Evolutionary conservation across 371 early-diverging fungal species (phyloP).

Genomic region (Rhizopus sp.): DNA sequence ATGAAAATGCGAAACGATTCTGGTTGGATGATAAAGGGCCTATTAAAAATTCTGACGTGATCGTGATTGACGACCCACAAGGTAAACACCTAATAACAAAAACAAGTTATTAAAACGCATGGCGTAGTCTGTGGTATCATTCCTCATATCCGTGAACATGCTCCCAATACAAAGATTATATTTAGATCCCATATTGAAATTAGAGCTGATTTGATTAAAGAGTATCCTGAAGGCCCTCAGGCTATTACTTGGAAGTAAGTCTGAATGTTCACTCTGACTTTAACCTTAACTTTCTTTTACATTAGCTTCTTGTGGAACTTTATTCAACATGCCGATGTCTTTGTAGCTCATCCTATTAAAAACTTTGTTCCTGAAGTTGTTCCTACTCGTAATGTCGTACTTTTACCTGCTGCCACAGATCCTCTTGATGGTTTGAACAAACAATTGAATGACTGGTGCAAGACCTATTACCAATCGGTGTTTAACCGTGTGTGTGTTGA

Average conservation of each 20-base stretch:
- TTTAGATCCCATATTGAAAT: slow-evolving; percentile 90
- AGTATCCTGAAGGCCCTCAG: slow-evolving; percentile 57
- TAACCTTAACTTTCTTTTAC: background rate
- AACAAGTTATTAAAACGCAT: slow-evolving; percentile 8
- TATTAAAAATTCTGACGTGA: slow-evolving; percentile 69
- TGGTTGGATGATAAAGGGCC: slow-evolving; percentile 75
- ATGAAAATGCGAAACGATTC: slow-evolving; percentile 73
- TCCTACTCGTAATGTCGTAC: slow-evolving; percentile 62
- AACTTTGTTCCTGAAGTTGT: slow-evolving; percentile 74
- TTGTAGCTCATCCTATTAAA: slow-evolving; percentile 79
- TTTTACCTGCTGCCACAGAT: slow-evolving; percentile 81
- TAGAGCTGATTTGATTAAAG: slow-evolving; percentile 68
- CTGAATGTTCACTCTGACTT: background rate
- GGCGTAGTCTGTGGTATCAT: slow-evolving; percentile 69
- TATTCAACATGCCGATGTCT: slow-evolving; percentile 73
- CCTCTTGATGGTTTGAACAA: slow-evolving; percentile 80
- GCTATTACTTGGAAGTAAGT: slow-evolving; percentile 64
- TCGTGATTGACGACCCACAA: slow-evolving; percentile 91
- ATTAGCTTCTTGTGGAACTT: slow-evolving; percentile 72
- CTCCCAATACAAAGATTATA: slow-evolving; percentile 71
- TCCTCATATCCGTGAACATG: slow-evolving; percentile 70
- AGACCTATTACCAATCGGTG: slow-evolving; percentile 71
- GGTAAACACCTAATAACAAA: slow-evolving; percentile 30
- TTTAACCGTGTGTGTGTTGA: slow-evolving; percentile 80
- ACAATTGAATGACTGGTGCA: slow-evolving; percentile 43